Conservation (phyloP, 208 protist genomes). For the Trypanosoma boissoni region DNA sequence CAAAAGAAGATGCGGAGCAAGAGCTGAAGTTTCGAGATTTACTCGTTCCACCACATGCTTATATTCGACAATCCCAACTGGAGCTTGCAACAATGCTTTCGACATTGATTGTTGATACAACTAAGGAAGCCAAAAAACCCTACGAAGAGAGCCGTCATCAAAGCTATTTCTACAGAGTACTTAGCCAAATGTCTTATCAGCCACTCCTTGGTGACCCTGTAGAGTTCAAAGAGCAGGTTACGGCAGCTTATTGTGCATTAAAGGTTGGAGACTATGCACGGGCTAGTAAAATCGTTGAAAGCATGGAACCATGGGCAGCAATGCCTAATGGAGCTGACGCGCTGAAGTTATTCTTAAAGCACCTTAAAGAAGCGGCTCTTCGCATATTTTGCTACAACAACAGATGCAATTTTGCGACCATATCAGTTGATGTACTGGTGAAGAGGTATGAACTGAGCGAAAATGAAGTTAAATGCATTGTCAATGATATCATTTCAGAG, state of each 20-base stretch:
- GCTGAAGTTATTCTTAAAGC: conserved; percentile 41
- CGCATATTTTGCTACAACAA: conserved; percentile 79
- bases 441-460: conserved; percentile 75
- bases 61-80: conserved; percentile 62
- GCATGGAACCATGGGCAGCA: conserved; percentile 57
- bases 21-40: conserved; percentile 61
- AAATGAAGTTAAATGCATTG: conserved; percentile 48
- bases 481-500: conserved; percentile 77
- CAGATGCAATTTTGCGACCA: conserved; percentile 71
- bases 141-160: conserved; percentile 68
- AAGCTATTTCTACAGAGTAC: conserved; percentile 65
- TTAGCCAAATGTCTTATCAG: conserved; percentile 40
- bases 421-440: conserved; percentile 71
- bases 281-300: conserved; percentile 54
- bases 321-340: conserved; percentile 54
- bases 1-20: conserved; percentile 36
- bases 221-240: conserved; percentile 61
- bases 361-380: conserved; percentile 72
- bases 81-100: conserved; percentile 79
- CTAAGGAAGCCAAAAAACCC: conserved; percentile 74
- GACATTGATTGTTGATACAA: conserved; percentile 66
- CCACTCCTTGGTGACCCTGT: conserved; percentile 57
- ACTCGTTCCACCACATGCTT: conserved; percentile 48
- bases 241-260: conserved; percentile 61
- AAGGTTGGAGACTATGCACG: conserved; percentile 66